A percentile compares a stretch with the other conserved stretches of the same genome.
Evolutionary conservation across 1,139 yeast species (phyloP).

Genomic region (Geotrichum europaeum): DNA sequence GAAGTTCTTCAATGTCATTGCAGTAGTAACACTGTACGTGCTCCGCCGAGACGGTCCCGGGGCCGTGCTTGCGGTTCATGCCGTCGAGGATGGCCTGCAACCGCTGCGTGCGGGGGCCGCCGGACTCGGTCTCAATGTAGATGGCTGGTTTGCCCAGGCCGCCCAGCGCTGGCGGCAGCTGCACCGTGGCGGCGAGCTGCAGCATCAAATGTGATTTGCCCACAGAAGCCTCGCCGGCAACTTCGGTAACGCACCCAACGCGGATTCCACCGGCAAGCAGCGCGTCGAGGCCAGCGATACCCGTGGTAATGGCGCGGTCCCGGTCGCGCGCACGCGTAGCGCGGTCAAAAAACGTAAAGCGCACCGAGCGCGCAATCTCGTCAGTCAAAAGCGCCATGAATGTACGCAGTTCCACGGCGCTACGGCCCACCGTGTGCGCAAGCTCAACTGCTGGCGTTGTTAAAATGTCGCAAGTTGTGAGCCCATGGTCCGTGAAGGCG

Average conservation of each 20-base stretch:
- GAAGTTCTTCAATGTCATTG: constrained; percentile 64
- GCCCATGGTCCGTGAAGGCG: constrained; percentile 27
- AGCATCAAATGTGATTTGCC: constrained; percentile 77
- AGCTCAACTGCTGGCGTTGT: constrained; percentile 38
- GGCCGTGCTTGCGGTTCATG: constrained; percentile 22
- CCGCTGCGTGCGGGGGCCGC: constrained; percentile 55
- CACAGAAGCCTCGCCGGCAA: constrained; percentile 77
- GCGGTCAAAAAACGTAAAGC: constrained; percentile 4
- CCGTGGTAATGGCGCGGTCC: constrained; percentile 5
- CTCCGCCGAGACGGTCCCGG: constrained; percentile 35
- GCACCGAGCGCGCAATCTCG: constrained; percentile 2
- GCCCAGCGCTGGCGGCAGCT: constrained; percentile 41
- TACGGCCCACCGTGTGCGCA: constrained; percentile 43
- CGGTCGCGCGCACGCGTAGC: constrained; percentile 5
- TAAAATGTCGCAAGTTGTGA: constrained; percentile 42
- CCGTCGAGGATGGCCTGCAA: constrained; percentile 38
- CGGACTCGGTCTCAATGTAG: constrained; percentile 72
- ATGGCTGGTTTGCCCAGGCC: constrained; percentile 49
- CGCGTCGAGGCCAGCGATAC: constrained; percentile 3
- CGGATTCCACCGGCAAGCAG: constrained; percentile 47
- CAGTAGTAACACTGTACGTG: constrained; percentile 59
- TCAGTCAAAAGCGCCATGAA: constrained; percentile 34
- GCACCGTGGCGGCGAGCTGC: constrained; percentile 57
- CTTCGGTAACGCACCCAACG: constrained; percentile 62
- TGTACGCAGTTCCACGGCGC: constrained; percentile 43